These are phyloP conservation scores for Neoboletus magnificus DNA, from an alignment of 768 basidiomycete genomes.

Conservation along the genomic window DNA sequence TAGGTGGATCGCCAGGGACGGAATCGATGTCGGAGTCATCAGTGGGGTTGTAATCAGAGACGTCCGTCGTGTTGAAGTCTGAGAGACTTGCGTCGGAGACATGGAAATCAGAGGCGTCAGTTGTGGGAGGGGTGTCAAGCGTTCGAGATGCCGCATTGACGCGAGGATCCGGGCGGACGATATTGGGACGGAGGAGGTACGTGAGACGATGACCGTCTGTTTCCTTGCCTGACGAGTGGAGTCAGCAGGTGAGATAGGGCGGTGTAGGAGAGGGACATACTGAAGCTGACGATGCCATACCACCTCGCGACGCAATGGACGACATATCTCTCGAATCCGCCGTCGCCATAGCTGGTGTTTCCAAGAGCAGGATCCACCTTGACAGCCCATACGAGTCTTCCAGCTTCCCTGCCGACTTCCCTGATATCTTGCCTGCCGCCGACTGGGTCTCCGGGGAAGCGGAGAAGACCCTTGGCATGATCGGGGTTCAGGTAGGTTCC, in stretches of 20 bases:
- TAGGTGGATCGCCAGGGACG: conserved; percentile 4
- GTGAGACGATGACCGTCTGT: conserved; percentile 59
- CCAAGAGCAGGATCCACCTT: background rate
- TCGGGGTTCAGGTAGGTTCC: conserved; percentile 57
- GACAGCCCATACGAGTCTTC: conserved; percentile 72
- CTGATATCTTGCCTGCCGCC: conserved; percentile 51
- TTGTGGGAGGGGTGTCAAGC: conserved; percentile 70
- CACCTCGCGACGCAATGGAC: conserved; percentile 82
- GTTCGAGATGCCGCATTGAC: conserved; percentile 27
- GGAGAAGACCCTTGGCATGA: conserved; percentile 23
- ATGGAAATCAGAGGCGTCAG: conserved; percentile 58
- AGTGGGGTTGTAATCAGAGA: conserved; percentile 18
- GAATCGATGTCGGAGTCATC: conserved; percentile 28
- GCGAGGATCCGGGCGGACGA: conserved; percentile 53
- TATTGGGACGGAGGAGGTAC: conserved; percentile 77
- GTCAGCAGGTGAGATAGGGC: background rate
- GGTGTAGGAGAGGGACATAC: conserved; percentile 41
- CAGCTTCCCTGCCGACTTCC: conserved; percentile 65
- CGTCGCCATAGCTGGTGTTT: conserved; percentile 35
- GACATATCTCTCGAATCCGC: conserved; percentile 75
- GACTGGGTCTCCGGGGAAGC: conserved; percentile 44
- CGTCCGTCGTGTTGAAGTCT: conserved; percentile 28
- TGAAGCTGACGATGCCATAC: conserved; percentile 78
- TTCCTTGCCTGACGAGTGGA: conserved; percentile 38
- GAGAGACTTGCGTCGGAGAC: conserved; percentile 45